These are phyloP conservation scores for Citrus maxima DNA, from an alignment of 345 rosid species.

Conservation along the genomic window DNA sequence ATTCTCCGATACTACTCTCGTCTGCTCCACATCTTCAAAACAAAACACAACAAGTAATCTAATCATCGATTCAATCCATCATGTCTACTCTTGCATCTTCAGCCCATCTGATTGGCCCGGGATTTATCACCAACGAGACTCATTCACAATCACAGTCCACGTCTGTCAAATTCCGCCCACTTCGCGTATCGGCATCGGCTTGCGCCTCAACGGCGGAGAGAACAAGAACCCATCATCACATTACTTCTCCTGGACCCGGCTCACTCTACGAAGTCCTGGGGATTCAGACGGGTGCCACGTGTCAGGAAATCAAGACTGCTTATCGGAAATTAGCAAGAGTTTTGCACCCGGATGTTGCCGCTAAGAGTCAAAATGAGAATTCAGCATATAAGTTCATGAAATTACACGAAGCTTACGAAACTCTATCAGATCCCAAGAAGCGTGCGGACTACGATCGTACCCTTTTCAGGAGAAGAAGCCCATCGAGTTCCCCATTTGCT, in stretches of 20 bases:
- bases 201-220: slow-evolving; percentile 43
- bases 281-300: slow-evolving; percentile 47
- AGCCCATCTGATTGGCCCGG: slow-evolving; percentile 17
- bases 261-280: slow-evolving; percentile 66
- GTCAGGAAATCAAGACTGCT: slow-evolving; percentile 62
- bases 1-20: not conserved
- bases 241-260: slow-evolving; percentile 16
- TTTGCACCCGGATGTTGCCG: slow-evolving; percentile 62
- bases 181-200: slow-evolving; percentile 32
- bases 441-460: slow-evolving; percentile 54
- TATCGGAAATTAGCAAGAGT: slow-evolving; percentile 58
- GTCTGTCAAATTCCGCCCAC: slow-evolving; percentile 29
- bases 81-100: slow-evolving; percentile 20
- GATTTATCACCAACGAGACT: not conserved
- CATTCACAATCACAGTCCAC: slow-evolving; percentile 10
- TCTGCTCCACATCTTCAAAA: no score
- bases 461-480: slow-evolving; percentile 28
- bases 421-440: slow-evolving; percentile 62
- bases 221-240: slow-evolving; percentile 7
- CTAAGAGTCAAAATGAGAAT: slow-evolving; percentile 13
- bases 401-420: slow-evolving; percentile 60
- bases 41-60: not conserved
- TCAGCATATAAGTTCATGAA: slow-evolving; percentile 45
- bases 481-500: slow-evolving; percentile 20
- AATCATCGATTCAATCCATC: slow-evolving; percentile 20